Evolutionary conservation across 2,329 filamentous ascomycete genomes (phyloP), one percentile per base, ranked within the genome.

Genomic region (Triangularia verruculosa): DNA sequence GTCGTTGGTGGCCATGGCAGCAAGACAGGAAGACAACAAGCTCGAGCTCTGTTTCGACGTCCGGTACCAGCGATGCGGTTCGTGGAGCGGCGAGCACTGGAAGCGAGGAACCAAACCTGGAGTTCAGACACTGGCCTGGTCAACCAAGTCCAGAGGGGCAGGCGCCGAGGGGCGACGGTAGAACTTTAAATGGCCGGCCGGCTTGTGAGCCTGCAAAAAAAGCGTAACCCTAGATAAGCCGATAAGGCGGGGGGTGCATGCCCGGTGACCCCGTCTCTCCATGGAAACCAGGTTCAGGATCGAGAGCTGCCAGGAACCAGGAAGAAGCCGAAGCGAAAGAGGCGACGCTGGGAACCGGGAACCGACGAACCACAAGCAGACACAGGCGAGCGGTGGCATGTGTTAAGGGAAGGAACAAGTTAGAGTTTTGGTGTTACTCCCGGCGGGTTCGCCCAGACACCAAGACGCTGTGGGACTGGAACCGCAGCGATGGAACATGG

Each of bases 351-450:
- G 4, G 20, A 39, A 39, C 22, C 13, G 51, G 4, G 20, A 39
- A 39, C 22, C 13, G 12, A 54, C n/a, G 32, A 53, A 57, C 39
- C 51, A 25, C 43, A 54, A 61, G 52, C 39, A 51, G 28, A 32
- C 22, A 47, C 51, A 54, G 25, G n/a, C 51, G 51, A 54, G 25
- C 17, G 51, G 51, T 54, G 51, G 51, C 51, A 54, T 54, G 51
- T 28, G 12, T 22, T 24, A 25, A 15, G 51, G 25, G 7, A 24
- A 24, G n/a, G 39, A 17, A 17, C 5, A 25, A 17, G 39, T 51
- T 27, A 39, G 25, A 20, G 22, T 27, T 53, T 66, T 58, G 64
- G 64, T 63, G 61, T 66, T 59, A 66, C 64, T 63, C 25, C 51
- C 58, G 28, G 52, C 63, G 59, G 62, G 59, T 57, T 52, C 25